Conservation (phyloP, 225 moss, liverwort and hornwort species). For the Anthoceros angustus region DNA sequence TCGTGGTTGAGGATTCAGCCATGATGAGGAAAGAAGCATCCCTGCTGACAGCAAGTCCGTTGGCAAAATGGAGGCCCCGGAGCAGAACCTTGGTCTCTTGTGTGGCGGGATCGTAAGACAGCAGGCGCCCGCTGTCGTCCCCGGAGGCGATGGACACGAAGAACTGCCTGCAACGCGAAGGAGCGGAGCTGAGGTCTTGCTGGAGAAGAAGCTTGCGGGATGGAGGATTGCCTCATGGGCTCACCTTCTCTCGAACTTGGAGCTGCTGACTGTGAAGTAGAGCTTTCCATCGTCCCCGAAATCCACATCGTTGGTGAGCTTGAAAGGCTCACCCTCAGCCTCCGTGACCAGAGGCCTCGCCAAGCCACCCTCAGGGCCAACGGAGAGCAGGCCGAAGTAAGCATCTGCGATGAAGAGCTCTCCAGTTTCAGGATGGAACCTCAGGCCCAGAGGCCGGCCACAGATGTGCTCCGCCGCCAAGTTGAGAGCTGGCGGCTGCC, state of each 20-base stretch:
- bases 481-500: background rate
- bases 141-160: slow-evolving; percentile 27
- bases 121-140: slow-evolving; percentile 46
- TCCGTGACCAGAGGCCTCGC: background rate
- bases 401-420: slow-evolving; percentile 3
- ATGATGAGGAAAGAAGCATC: slow-evolving; percentile 44
- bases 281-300: slow-evolving; percentile 14
- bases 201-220: no score
- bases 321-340: background rate
- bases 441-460: slow-evolving; percentile 4
- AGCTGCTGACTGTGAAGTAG: slow-evolving; percentile 27
- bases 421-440: background rate
- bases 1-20: slow-evolving; percentile 26
- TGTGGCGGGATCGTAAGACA: slow-evolving; percentile 38
- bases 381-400: background rate
- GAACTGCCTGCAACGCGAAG: slow-evolving; percentile 26
- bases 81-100: slow-evolving; percentile 31
- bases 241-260: slow-evolving; percentile 16
- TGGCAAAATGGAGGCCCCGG: slow-evolving; percentile 42
- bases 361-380: slow-evolving; percentile 1
- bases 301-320: slow-evolving; percentile 19
- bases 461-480: background rate
- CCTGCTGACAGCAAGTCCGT: slow-evolving; percentile 52
- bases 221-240: background rate
- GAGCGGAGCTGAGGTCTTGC: no score